Base-by-base conservation (phyloP, 2,329 filamentous ascomycete genomes). In the Alternaria sp. region DNA sequence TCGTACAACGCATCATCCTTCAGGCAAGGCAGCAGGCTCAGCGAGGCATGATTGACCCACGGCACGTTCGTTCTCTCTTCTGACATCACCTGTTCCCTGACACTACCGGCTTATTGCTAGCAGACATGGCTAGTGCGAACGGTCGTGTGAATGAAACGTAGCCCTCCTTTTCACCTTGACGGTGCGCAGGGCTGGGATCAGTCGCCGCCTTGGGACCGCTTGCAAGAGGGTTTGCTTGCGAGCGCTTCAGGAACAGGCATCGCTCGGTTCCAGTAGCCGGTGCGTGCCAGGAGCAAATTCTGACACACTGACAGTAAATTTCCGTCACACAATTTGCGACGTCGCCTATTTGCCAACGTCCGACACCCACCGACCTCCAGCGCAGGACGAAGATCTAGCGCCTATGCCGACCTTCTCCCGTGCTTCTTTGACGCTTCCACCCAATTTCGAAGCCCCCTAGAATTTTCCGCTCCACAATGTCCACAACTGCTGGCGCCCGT, bases 341-440 rank as follows among this genome's bases (percentile, higher is more conserved):
- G 60, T 71, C 54, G 67, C 68, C 61, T 67, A 65, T 55, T 59
- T 70, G 70, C 65, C 70, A 66, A 66, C 51, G 44, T 44, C 55
- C 21, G 52, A 61, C 61, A 52, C 51, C 54, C 61, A 58, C 58
- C 45, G 61, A 67, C 61, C 45, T 61, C 62, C 63, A 63, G 50
- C 55, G 40, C 67, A 63, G 62, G 63, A 71, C 59, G 66, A 65
- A 64, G 66, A 75, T 74, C 71, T 73, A 67, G 74, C 70, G 67
- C 66, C 54, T 61, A 55, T 68, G 66, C 67, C 67, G 68, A 52
- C 67, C 75, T 80, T 79, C 78, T 79, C 72, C 77, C 77, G 77
- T 71, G 67, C 75, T 80, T 80, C 77, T 75, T 70, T 69, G 67
- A 74, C 65, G 60, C 75, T 80, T 79, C 78, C 68, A 79, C 75